Percentiles rank a stretch among this genome's conserved stretches.
phyloP scores from a whole-genome alignment of 2,329 filamentous ascomycete genomes.

The Cercospora canescens region DNA sequence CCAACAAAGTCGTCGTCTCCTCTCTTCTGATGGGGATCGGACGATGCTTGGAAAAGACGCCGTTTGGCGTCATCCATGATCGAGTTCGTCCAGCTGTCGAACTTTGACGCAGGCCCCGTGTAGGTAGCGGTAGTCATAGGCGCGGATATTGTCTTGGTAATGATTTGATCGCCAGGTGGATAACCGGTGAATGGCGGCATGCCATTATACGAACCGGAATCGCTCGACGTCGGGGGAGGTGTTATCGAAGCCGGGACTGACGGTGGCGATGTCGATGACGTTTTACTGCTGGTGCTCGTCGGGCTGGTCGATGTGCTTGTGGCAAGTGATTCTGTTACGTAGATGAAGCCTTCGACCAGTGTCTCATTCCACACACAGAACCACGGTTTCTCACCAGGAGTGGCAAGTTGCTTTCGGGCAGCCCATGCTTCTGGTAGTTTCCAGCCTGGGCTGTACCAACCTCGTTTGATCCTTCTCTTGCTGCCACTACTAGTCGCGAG shows the following conservation, averaged over 20 bases:
- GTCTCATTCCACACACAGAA: constrained; percentile 71
- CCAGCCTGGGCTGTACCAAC: constrained; percentile 22
- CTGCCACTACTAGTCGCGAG: constrained; percentile 26
- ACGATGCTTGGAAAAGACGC: background rate
- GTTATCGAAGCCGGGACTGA: constrained; percentile 16
- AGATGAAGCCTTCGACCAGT: constrained; percentile 67
- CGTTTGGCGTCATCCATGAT: constrained; percentile 6
- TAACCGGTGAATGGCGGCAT: constrained; percentile 11
- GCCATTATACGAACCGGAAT: background rate
- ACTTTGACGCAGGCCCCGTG: constrained; percentile 2
- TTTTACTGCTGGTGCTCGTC: constrained; percentile 10
- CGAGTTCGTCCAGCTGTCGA: background rate
- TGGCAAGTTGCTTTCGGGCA: constrained; percentile 44
- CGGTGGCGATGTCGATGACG: constrained; percentile 13
- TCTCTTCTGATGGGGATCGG: background rate
- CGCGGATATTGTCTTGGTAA: constrained; percentile 4
- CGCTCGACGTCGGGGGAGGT: constrained; percentile 4
- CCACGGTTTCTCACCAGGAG: constrained; percentile 64
- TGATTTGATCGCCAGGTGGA: constrained; percentile 5
- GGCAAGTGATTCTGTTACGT: constrained; percentile 55
- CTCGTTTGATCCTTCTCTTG: constrained; percentile 23
- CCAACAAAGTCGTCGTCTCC: background rate
- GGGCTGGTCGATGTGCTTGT: constrained; percentile 9
- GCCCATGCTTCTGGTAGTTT: constrained; percentile 17
- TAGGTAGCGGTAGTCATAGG: constrained; percentile 6